These are phyloP conservation scores for Pichia sp. DNA, from an alignment of 1,139 yeast species.

Conservation along the genomic window DNA sequence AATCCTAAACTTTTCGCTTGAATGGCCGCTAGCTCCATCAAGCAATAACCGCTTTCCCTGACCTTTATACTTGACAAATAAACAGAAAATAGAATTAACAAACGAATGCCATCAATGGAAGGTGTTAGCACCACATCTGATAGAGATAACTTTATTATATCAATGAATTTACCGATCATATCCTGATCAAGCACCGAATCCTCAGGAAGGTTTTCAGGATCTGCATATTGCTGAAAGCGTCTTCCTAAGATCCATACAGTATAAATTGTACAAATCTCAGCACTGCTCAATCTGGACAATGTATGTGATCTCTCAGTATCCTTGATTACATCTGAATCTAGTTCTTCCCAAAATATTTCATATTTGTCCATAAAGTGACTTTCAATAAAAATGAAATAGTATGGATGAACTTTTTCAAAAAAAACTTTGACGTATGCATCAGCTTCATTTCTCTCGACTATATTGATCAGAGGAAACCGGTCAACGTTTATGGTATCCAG, in stretches of 20 bases:
- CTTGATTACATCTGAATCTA: slow-evolving; percentile 14
- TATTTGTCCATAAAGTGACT: slow-evolving; percentile 33
- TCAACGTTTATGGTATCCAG: slow-evolving; percentile 30
- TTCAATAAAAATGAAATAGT: slow-evolving; percentile 38
- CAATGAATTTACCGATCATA: slow-evolving; percentile 32
- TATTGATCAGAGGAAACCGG: slow-evolving; percentile 34
- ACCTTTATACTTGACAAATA: slow-evolving; percentile 41
- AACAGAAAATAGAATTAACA: slow-evolving; percentile 38
- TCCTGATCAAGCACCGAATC: slow-evolving; percentile 27
- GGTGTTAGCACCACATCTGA: slow-evolving; percentile 43
- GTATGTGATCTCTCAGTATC: slow-evolving; percentile 17
- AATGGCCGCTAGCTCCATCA: slow-evolving; percentile 41
- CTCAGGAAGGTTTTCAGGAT: slow-evolving; percentile 23
- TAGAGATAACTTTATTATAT: slow-evolving; percentile 37
- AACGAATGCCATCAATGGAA: slow-evolving; percentile 40
- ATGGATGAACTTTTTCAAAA: slow-evolving; percentile 40
- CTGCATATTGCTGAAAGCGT: slow-evolving; percentile 29
- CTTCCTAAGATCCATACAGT: slow-evolving; percentile 42
- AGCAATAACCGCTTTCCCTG: slow-evolving; percentile 43
- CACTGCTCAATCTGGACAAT: slow-evolving; percentile 25
- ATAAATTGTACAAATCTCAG: slow-evolving; percentile 40
- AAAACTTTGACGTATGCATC: slow-evolving; percentile 35
- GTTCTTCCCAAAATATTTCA: slow-evolving; percentile 35
- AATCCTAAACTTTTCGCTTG: slow-evolving; percentile 45
- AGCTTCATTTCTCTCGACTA: slow-evolving; percentile 33